Conservation (phyloP, 139 green algal genomes). For the Coccomyxa sp. region DNA sequence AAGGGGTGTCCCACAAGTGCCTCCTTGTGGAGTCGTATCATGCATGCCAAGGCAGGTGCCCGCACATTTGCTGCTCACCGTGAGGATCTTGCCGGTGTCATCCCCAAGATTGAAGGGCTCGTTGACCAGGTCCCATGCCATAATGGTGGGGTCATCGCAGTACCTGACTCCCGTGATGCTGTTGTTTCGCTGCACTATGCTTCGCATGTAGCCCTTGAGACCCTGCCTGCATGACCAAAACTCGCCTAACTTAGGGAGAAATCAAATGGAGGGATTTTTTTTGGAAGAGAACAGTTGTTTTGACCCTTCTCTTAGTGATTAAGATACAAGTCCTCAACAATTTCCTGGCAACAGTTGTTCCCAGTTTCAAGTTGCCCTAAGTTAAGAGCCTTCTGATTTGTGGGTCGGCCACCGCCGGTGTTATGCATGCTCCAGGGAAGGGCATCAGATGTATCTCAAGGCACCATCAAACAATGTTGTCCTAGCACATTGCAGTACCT, state of each 20-base stretch:
- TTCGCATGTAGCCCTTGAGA: slow-evolving; percentile 41
- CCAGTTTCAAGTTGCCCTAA: too few species aligned
- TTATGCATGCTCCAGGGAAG: too few species aligned
- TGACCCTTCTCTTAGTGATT: not conserved
- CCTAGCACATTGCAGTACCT: too few species aligned
- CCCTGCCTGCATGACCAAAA: not conserved
- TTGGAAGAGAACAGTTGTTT: not conserved
- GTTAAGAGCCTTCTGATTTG: not conserved
- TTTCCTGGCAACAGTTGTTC: too few species aligned
- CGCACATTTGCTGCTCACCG: not conserved
- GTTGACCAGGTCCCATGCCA: slow-evolving; percentile 48
- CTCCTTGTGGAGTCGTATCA: not conserved
- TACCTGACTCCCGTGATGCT: slow-evolving; percentile 41
- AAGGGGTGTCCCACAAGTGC: not conserved
- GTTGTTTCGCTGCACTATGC: slow-evolving; percentile 35
- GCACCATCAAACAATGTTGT: too few species aligned
- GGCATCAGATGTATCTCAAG: too few species aligned
- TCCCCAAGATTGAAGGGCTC: not conserved
- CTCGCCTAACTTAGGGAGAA: too few species aligned
- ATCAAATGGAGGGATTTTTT: too few species aligned
- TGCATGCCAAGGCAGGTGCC: not conserved
- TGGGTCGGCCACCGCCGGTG: not conserved
- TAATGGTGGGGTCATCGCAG: slow-evolving; percentile 71
- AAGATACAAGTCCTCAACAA: not conserved
- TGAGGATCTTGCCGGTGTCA: not conserved